A percentile compares a stretch with the other conserved stretches of the same genome.
Evolutionary conservation across 2,329 filamentous ascomycete species (phyloP).

Genomic region (Escovopsis sp.): DNA sequence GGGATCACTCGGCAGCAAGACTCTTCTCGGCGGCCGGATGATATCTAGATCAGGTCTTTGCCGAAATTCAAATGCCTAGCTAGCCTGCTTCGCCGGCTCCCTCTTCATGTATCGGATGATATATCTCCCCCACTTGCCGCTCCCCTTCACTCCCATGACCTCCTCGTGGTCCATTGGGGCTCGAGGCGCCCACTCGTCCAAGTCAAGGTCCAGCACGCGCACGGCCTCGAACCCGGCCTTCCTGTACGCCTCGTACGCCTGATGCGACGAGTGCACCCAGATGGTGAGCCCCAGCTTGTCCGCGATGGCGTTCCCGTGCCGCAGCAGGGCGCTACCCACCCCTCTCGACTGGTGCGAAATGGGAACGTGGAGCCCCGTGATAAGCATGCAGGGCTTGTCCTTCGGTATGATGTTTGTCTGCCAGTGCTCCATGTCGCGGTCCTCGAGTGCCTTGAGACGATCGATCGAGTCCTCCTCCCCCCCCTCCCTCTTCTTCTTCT

Average conservation of each 20-base stretch:
- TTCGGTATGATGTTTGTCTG: slow-evolving; percentile 3
- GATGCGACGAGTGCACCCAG: slow-evolving; percentile 6
- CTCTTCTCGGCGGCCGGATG: no score
- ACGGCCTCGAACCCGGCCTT: slow-evolving; percentile 5
- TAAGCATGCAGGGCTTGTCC: slow-evolving; percentile 5
- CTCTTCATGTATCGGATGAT: slow-evolving; percentile 6
- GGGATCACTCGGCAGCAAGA: no score
- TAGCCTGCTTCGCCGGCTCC: background rate
- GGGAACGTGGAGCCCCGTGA: slow-evolving; percentile 4
- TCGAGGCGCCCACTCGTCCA: slow-evolving; percentile 7
- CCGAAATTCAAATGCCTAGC: no score
- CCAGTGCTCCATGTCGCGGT: slow-evolving; percentile 5
- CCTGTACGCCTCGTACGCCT: slow-evolving; percentile 5
- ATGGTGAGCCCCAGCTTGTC: slow-evolving; percentile 2
- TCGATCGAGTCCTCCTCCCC: slow-evolving; percentile 2
- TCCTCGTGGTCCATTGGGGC: slow-evolving; percentile 3
- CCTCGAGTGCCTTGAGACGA: slow-evolving; percentile 3
- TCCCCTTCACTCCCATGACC: slow-evolving; percentile 5
- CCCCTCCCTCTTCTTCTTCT: background rate
- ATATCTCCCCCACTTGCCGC: slow-evolving; percentile 5
- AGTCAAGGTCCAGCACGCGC: slow-evolving; percentile 2
- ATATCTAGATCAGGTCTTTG: no score
- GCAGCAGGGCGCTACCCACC: slow-evolving; percentile 3
- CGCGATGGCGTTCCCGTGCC: slow-evolving; percentile 5
- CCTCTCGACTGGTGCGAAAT: slow-evolving; percentile 4